A percentile compares a stretch with the other conserved stretches of the same genome.
phyloP scores from a whole-genome alignment of 2,329 filamentous ascomycete genomes.

The Fonsecaea multimorphosa region DNA sequence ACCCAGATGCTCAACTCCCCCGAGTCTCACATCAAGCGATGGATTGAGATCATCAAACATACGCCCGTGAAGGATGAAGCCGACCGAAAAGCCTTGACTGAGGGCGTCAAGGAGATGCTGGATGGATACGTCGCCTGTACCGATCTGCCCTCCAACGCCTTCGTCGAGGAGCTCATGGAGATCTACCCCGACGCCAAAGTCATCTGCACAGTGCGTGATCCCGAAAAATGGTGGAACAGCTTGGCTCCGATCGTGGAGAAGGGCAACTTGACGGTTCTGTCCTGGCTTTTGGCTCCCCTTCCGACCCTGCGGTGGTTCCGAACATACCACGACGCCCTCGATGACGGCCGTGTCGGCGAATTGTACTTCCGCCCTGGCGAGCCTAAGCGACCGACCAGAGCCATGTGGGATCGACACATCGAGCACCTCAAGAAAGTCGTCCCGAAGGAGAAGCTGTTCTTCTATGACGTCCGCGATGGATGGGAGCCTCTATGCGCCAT shows the following conservation, averaged over 20 bases:
- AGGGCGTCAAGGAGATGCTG: constrained; percentile 45
- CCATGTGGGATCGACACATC: constrained; percentile 39
- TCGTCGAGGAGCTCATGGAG: constrained; percentile 55
- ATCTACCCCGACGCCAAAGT: constrained; percentile 59
- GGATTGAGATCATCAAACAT: constrained; percentile 41
- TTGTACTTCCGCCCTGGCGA: constrained; percentile 37
- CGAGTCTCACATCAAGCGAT: constrained; percentile 40
- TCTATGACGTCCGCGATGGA: constrained; percentile 45
- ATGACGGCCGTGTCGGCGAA: constrained; percentile 37
- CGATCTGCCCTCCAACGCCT: constrained; percentile 52
- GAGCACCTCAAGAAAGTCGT: constrained; percentile 39
- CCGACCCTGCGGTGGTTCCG: constrained; percentile 38
- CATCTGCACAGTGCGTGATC: constrained; percentile 52
- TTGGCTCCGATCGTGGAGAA: constrained; percentile 39
- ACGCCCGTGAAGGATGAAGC: constrained; percentile 36
- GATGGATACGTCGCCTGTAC: constrained; percentile 56
- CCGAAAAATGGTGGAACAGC: constrained; percentile 51
- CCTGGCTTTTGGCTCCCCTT: constrained; percentile 37
- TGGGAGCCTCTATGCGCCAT: constrained; percentile 41
- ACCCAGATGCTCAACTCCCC: constrained; percentile 45
- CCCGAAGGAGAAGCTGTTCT: constrained; percentile 45
- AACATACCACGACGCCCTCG: constrained; percentile 38
- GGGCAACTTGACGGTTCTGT: constrained; percentile 37
- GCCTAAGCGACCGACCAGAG: constrained; percentile 35
- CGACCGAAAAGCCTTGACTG: constrained; percentile 42